These are phyloP conservation scores for Pythium scleroteichum DNA, from an alignment of 352 stramenopile species.

Conservation along the genomic window DNA sequence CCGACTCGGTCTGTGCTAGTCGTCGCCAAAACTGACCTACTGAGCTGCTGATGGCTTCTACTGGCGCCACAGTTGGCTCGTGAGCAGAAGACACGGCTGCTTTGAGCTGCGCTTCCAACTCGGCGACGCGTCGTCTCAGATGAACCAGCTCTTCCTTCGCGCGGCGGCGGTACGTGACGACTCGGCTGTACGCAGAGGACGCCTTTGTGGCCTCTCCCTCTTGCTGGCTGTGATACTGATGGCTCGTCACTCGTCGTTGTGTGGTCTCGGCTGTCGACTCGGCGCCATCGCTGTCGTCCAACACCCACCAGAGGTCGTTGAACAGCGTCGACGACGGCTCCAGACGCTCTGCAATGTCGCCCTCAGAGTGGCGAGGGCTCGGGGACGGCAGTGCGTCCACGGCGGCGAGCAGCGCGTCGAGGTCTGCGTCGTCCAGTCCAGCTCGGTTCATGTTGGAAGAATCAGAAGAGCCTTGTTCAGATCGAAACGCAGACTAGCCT, in stretches of 20 bases:
- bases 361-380: background rate
- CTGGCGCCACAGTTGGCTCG: background rate
- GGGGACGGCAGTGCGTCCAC: background rate
- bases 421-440: background rate
- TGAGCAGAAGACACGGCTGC: no score
- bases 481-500: background rate
- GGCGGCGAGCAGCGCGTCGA: constrained; percentile 2
- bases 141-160: constrained; percentile 14
- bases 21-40: constrained; percentile 17
- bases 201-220: background rate
- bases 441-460: background rate
- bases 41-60: background rate
- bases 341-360: background rate
- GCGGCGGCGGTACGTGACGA: constrained; percentile 7
- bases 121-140: constrained; percentile 7
- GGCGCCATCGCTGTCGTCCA: background rate
- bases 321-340: background rate
- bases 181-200: constrained; percentile 1
- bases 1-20: constrained; percentile 3
- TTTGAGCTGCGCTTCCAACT: constrained; percentile 5
- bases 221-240: background rate
- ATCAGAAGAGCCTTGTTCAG: background rate
- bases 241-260: background rate
- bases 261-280: background rate
- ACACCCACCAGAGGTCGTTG: constrained; percentile 1